Evolutionary conservation across 768 basidiomycete genomes (phyloP), one percentile per base, ranked within the genome.

Genomic region (Boletus insuetus): DNA sequence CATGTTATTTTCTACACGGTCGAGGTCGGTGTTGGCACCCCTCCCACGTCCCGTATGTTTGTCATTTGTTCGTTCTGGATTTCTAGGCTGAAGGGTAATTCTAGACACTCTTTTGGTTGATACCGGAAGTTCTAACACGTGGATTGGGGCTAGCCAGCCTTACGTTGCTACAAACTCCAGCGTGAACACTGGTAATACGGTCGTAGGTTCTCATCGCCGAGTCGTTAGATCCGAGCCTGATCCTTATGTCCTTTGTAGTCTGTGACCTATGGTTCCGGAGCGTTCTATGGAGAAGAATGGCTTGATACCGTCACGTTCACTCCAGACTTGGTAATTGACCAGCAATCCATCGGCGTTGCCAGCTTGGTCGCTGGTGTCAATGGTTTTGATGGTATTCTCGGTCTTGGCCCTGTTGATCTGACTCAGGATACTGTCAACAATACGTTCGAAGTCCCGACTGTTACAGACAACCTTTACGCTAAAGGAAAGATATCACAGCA

Each of bases 351-450:
- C 3, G 60, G 76, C 11, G 71, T 70, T 37, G 76, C 78, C 14
- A 73, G 31, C 0, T 42, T 42, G 0, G 24, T 19, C 38, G 9
- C 2, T 9, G 38, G 38, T 39, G 16, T 39, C 38, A 16, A 53
- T n/a, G 71, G 59, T n/a, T 60, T 78, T 11, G 75, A 78, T 38
- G 78, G 78, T 8, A 73, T 78, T 46, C 68, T 79, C 11, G 62
- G 78, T 63, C 46, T 63, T 14, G 69, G 76, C 17, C 77, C 77
- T 4, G 44, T 51, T 6, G 70, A 67, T 53, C 56, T 77, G 40
- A 77, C 76, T 0, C 19, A 46, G 2, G 69, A 62, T 51, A 64
- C 66, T 2, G 46, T 67, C 8, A 57, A 46, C 45, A 56, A 59
- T 20, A 4, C 37, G 2, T 24, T 31, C 4, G 31, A 34, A 9